These are phyloP conservation scores for Tardiomyces blankii DNA, from an alignment of 1,139 yeast species.

Conservation along the genomic window DNA sequence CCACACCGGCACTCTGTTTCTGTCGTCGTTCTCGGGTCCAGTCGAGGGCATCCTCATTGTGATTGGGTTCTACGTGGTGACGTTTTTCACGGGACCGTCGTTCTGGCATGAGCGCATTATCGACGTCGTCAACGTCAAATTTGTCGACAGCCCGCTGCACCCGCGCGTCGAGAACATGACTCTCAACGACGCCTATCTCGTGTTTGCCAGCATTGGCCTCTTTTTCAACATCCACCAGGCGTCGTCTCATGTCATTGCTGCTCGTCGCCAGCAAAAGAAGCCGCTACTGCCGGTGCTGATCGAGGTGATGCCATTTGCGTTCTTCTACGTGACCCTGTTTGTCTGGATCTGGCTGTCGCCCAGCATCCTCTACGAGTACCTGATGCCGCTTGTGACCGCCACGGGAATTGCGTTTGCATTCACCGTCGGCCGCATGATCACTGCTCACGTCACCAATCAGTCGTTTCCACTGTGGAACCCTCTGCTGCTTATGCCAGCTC, in stretches of 20 bases:
- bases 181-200: constrained; percentile 35
- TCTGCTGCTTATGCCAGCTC: constrained; percentile 56
- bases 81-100: constrained; percentile 58
- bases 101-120: constrained; percentile 41
- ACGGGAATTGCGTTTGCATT: constrained; percentile 74
- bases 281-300: constrained; percentile 35
- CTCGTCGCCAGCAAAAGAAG: constrained; percentile 31
- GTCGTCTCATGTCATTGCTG: constrained; percentile 51
- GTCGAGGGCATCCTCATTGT: constrained; percentile 84
- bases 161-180: constrained; percentile 9
- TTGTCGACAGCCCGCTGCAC: neutral
- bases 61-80: constrained; percentile 39
- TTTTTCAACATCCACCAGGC: constrained; percentile 67
- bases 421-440: constrained; percentile 78
- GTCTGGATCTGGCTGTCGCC: constrained; percentile 37
- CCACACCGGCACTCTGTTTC: constrained; percentile 74
- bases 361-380: constrained; percentile 34
- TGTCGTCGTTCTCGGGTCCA: constrained; percentile 82
- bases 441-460: constrained; percentile 78
- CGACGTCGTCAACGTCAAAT: constrained; percentile 5
- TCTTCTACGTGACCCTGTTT: constrained; percentile 47
- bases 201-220: constrained; percentile 45
- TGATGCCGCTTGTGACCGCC: constrained; percentile 50
- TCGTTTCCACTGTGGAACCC: constrained; percentile 61
- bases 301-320: constrained; percentile 63